Base-by-base conservation (phyloP, 1,284 basidiomycete genomes). In the Microbotryum intermedium region DNA sequence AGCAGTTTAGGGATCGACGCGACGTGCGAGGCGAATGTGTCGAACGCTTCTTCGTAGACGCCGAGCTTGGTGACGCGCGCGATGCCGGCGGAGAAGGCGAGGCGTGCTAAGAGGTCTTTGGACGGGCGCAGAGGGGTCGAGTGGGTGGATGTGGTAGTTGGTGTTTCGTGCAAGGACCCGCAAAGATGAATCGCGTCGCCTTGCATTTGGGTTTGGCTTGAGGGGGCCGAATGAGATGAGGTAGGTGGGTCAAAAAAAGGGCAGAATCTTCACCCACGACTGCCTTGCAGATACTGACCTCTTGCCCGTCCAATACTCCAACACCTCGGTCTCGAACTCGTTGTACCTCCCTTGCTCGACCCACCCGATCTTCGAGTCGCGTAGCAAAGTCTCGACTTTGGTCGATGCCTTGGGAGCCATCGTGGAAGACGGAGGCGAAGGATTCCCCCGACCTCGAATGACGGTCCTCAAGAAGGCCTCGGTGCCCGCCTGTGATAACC, bases 1-100 rank as follows among this genome's bases (percentile, higher is more conserved):
- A 68, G 58, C 13, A 68, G 58, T 29, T 63, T 61, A 2, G 66
- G 66, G 43, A 68, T 68, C 11, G 60, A 60, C 0, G 66, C 61
- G 11, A 62, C 58, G 8, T 59, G 62, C 28, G 68, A 65, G 11
- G 70, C 63, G 44, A 65, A 67, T 20, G 55, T 64, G 53, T 71
- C 70, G 11, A 71, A 65, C 46, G 61, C 57, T 53, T 69, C 65
- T 52, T 71, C 70, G 60, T 70, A 70, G 9, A 69, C 68, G 9
- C 65, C 70, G 28, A 71, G 64, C 59, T 71, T 71, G 6, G 67
- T 70, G 2, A 65, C 64, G 5, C 69, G 53, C 4, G 66, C 69
- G 56, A 71, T 65, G 6, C 69, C 70, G 16, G 65, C 61, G 8
- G 52, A 57, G 48, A 70, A 62, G 2, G 70, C 70, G 6, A 71